Conservation (phyloP, 1,284 basidiomycete species). For the Papiliotrema terrestris region DNA sequence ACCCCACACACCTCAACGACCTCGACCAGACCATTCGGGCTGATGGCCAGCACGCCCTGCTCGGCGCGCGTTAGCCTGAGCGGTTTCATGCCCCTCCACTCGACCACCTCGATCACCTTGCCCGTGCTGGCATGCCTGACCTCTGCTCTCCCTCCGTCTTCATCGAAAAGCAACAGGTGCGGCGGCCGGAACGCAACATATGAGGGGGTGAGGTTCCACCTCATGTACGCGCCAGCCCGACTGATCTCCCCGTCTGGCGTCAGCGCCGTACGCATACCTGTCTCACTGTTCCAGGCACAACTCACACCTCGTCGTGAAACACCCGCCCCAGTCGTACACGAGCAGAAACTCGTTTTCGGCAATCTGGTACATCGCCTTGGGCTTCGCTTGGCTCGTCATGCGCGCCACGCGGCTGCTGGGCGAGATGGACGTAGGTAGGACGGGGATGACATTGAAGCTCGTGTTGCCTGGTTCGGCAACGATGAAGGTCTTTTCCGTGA, state of each 20-base stretch:
- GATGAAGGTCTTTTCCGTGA: constrained; percentile 31
- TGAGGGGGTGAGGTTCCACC: constrained; percentile 34
- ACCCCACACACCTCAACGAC: constrained; percentile 31
- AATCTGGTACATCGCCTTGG: constrained; percentile 36
- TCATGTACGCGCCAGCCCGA: constrained; percentile 21
- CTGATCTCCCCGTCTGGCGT: constrained; percentile 31
- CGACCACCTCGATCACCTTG: constrained; percentile 33
- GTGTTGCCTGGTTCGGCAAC: constrained; percentile 37
- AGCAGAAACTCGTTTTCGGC: constrained; percentile 36
- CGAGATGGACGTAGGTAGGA: constrained; percentile 11
- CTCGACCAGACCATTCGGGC: constrained; percentile 22
- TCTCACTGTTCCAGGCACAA: too few species aligned
- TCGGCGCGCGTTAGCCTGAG: constrained; percentile 13
- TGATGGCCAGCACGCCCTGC: constrained; percentile 20
- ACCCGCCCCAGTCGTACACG: constrained; percentile 36
- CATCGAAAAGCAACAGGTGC: constrained; percentile 33
- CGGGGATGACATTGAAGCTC: constrained; percentile 26
- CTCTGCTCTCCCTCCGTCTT: constrained; percentile 22
- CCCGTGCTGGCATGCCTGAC: constrained; percentile 27
- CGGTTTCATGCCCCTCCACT: constrained; percentile 24
- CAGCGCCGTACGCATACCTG: neutral
- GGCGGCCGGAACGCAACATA: constrained; percentile 27
- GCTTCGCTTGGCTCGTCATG: constrained; percentile 15
- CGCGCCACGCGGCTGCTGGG: constrained; percentile 13
- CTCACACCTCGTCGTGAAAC: constrained; percentile 37